phyloP scores from a whole-genome alignment of 2,329 filamentous ascomycete genomes.

The Neofusicoccum sp. region DNA sequence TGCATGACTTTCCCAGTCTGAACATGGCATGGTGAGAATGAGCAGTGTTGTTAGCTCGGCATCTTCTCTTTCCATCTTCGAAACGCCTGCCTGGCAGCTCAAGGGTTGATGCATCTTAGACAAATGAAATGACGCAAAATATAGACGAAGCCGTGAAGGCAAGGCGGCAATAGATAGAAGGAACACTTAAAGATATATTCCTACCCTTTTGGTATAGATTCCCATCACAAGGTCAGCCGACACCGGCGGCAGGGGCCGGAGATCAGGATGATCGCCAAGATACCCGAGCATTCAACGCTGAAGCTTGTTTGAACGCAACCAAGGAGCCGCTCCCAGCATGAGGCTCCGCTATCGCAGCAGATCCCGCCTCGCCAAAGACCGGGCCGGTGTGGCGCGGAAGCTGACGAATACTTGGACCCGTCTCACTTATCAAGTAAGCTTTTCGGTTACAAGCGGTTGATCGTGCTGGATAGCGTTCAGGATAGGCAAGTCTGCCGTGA shows the following conservation, averaged over 20 bases:
- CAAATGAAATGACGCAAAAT: background rate
- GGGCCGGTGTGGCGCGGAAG: conserved; percentile 4
- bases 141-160: background rate
- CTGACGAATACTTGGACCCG: background rate
- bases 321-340: conserved; percentile 3
- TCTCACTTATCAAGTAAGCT: background rate
- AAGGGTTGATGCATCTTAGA: background rate
- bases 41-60: too few relatives aligned
- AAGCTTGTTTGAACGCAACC: conserved; percentile 13
- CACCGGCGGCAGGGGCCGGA: conserved; percentile 6
- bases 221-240: conserved; percentile 3
- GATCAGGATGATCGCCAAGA: conserved; percentile 19
- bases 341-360: conserved; percentile 10
- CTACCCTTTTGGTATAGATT: background rate
- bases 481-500: conserved; percentile 6
- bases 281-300: conserved; percentile 11
- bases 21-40: background rate
- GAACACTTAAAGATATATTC: background rate
- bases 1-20: background rate
- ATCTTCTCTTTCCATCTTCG: too few relatives aligned
- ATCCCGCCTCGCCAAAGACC: conserved; percentile 1
- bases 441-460: conserved; percentile 13
- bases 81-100: too few relatives aligned
- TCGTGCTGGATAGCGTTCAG: background rate
- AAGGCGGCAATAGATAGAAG: background rate